Percentiles rank a stretch among this genome's conserved stretches.
Evolutionary conservation across 176 grass and related monocot genomes (phyloP).

Genomic region (Carex myosuroides): DNA sequence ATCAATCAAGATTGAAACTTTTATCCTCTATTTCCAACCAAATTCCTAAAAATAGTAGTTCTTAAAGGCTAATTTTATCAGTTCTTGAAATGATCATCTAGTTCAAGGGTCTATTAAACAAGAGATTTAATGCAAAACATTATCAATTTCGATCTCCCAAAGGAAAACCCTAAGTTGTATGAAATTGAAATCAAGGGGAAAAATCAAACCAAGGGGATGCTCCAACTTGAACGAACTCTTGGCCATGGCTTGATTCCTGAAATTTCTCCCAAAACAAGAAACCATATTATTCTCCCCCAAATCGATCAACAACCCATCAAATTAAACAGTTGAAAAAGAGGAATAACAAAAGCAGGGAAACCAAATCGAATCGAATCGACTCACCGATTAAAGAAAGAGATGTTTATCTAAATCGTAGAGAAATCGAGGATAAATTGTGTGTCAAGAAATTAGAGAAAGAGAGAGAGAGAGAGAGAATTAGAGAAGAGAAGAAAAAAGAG

Average conservation of each 20-base stretch:
- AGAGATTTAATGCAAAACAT: neutral
- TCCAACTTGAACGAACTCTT: slow-evolving; percentile 26
- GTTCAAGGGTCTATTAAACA: neutral
- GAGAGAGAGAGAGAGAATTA: neutral
- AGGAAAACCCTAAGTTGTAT: neutral
- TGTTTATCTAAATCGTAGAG: neutral
- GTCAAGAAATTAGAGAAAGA: neutral
- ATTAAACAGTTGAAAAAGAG: neutral
- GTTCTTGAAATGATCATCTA: neutral
- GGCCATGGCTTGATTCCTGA: slow-evolving; percentile 15
- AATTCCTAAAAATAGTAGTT: neutral
- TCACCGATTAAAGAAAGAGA: slow-evolving; percentile 19
- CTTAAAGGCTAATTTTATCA: neutral
- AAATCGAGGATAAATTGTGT: slow-evolving; percentile 23
- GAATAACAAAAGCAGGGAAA: neutral
- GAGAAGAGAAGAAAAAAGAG: neutral
- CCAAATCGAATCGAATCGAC: neutral
- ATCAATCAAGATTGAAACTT: neutral
- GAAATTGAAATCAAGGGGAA: neutral
- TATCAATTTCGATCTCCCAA: neutral
- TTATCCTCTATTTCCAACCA: neutral
- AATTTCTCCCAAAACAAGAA: slow-evolving; percentile 19
- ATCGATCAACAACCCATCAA: slow-evolving; percentile 7
- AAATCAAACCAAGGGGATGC: slow-evolving; percentile 16
- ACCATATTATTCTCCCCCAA: slow-evolving; percentile 8